Base-by-base conservation (phyloP, 129 eudicot genomes). In the Flaveria linearis region DNA sequence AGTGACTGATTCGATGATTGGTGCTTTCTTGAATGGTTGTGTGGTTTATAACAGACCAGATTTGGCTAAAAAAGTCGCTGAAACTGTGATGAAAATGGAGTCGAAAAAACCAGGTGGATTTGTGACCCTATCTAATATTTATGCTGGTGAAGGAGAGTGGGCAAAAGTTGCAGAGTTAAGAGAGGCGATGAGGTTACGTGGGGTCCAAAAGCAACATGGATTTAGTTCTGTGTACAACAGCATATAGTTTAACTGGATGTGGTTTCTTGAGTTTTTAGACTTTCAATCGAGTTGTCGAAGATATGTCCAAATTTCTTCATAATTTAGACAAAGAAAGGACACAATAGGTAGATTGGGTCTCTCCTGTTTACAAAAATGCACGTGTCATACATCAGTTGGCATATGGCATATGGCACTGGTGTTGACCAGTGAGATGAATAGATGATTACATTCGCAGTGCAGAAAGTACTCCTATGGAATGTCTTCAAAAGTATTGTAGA, bases 11-110 rank as follows among this genome's bases (percentile, higher is more conserved):
- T 89, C 93, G 26, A 77, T 79, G 62, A 50, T 82, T 49, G 96
- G 97, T 22, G 91, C 96, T 28, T 89, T 92, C 77, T 85, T 87
- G 28, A 89, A 89, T 69, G 97, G 93, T 30, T 92, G 96, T 73
- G 80, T 75, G 78, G 82, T 89, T 71, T 86, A 92, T 53, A 74
- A 80, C 51, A 86, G 97, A 72, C 83, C 82, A 42, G 97, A 92
- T 83, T 77, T 92, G 70, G 97, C 93, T 65, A 79, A 86, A 76
- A 63, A 78, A 68, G 72, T 89, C 60, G 80, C 52, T 36, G 77
- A 82, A 22, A 42, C 69, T 67, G 68, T 77, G 39, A 45, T 74
- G 71, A 84, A 86, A 71, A 76, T 73, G 74, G 77, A 79, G 41
- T 25, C 63, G 53, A 84, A 88, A 76, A 79, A 51, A 69, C 84